These are phyloP conservation scores for Volvox reticuliferus DNA, from an alignment of 139 green algal species.

Conservation along the genomic window DNA sequence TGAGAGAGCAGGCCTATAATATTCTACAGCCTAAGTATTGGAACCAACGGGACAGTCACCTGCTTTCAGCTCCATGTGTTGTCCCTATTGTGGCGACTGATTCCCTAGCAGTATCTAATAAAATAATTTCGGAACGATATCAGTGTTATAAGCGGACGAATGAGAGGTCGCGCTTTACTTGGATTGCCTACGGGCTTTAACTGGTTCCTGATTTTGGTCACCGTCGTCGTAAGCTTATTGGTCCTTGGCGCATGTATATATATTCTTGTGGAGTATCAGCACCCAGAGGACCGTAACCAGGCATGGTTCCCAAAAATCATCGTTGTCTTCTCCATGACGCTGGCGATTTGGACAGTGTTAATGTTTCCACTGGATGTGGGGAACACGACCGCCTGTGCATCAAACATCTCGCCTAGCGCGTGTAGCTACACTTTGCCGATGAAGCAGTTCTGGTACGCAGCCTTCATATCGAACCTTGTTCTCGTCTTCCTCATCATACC, in stretches of 20 bases:
- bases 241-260: conserved; percentile 86
- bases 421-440: conserved; percentile 93
- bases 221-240: conserved; percentile 76
- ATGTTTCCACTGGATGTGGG: conserved; percentile 97
- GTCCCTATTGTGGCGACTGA: too few relatives aligned
- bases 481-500: conserved; percentile 90
- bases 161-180: neutral
- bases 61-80: neutral
- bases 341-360: conserved; percentile 92
- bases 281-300: conserved; percentile 97
- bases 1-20: too few relatives aligned
- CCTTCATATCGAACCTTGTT: conserved; percentile 89
- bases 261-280: conserved; percentile 92
- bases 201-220: conserved; percentile 87
- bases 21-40: too few relatives aligned
- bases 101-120: too few relatives aligned
- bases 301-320: conserved; percentile 95
- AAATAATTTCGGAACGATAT: too few relatives aligned
- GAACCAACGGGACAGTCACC: neutral
- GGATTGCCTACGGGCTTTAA: conserved; percentile 71
- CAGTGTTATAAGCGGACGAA: neutral
- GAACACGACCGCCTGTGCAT: conserved; percentile 85
- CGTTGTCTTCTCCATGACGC: conserved; percentile 87
- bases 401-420: conserved; percentile 71
- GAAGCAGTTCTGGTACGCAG: conserved; percentile 87